These are phyloP conservation scores for Coemansia sp. DNA, from an alignment of 192 early-diverging fungal species.

Conservation along the genomic window DNA sequence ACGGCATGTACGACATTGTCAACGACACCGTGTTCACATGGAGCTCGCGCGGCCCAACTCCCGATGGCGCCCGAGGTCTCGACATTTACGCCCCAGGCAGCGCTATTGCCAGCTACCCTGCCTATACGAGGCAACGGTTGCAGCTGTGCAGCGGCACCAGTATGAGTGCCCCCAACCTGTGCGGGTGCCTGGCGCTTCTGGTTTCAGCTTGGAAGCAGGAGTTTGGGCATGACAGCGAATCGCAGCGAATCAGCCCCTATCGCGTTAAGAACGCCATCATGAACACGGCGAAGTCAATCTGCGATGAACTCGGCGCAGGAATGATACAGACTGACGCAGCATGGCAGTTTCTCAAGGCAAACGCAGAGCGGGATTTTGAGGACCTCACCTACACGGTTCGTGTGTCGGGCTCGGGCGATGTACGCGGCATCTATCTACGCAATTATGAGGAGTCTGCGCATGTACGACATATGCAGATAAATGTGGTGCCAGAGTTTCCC, in stretches of 20 bases:
- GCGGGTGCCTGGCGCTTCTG: constrained; percentile 82
- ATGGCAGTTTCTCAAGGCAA: constrained; percentile 73
- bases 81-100: constrained; percentile 86
- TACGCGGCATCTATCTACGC: constrained; percentile 83
- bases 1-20: constrained; percentile 77
- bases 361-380: constrained; percentile 57
- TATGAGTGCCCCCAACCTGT: constrained; percentile 91
- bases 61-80: constrained; percentile 82
- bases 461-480: constrained; percentile 58
- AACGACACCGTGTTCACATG: constrained; percentile 84
- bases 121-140: constrained; percentile 68
- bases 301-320: constrained; percentile 73
- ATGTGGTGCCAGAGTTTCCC: constrained; percentile 29
- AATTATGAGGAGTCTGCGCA: constrained; percentile 68
- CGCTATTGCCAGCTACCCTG: constrained; percentile 87
- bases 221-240: constrained; percentile 30
- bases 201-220: constrained; percentile 80
- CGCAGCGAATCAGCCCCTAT: constrained; percentile 73
- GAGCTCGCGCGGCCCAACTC: constrained; percentile 82
- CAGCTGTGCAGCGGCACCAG: constrained; percentile 91
- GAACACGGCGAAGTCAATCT: constrained; percentile 71
- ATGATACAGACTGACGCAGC: constrained; percentile 87
- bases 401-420: constrained; percentile 8
- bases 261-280: constrained; percentile 77
- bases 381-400: constrained; percentile 69